Base-by-base conservation (phyloP, 345 rosid species). In the Hibiscus tridactylites region DNA sequence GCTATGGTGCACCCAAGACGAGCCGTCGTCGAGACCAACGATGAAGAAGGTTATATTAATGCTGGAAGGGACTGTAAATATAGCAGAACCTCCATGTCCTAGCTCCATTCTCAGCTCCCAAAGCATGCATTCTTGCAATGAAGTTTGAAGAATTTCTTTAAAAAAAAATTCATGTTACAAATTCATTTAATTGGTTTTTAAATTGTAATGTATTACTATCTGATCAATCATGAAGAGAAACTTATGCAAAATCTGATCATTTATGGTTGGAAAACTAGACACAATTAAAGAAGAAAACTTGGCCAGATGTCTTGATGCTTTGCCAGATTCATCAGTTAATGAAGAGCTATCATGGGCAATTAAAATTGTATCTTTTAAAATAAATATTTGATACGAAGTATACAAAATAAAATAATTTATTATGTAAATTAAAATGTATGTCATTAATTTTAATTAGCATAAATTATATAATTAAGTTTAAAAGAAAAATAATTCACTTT, bases 1-100 rank as follows among this genome's bases (percentile, higher is more conserved):
- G 2, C 60, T 81, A 7, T 79, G 82, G 82, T 79, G 79, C 72
- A 70, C 62, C 9, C 74, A 28, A 8, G 78, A 74, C 6, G 69
- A 80, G 33, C 76, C 80, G 42, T 74, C 78, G 1, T 72, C 72
- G 1, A 70, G 76, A 15, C 80, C 76, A 9, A 65, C 74, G 1
- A 70, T 58, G 60, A 74, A 73, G 52, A 83, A 74, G 71, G 82
- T 83, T 33, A 58, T 77, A 10, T 44, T 78, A 10, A 65, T 46
- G 56, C 37, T 65, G 10, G 70, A 65, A 46, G 70, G 70, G 52
- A 65, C 70, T 11, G 70, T 46, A 24, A 24, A 21, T 3, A 46
- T 65, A 26, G 19, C 69, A 21, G 54, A 65, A 2, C 54, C 69
- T 65, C 54, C 69, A 10, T 10, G 31, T 65, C 69, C 28, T 24